phyloP scores from a whole-genome alignment of 2,329 filamentous ascomycete genomes.

The Calycina marina region DNA sequence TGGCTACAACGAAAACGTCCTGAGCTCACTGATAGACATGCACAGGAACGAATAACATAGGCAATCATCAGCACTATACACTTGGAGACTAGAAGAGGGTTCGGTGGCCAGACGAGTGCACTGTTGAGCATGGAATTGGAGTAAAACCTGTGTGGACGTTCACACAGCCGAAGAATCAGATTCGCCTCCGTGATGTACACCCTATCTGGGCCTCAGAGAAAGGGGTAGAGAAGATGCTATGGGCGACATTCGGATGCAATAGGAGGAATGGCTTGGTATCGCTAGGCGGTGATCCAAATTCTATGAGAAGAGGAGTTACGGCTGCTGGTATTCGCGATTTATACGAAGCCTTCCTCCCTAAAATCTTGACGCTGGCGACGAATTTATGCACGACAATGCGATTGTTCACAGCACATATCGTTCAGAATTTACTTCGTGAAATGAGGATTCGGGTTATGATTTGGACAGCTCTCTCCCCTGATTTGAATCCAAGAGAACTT shows the following conservation, averaged over 20 bases:
- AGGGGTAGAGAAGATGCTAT: background rate
- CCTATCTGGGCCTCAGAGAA: background rate
- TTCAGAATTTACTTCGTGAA: background rate
- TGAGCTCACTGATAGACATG: background rate
- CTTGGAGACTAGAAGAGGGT: background rate
- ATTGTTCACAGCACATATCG: background rate
- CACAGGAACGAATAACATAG: background rate
- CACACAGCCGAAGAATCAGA: background rate
- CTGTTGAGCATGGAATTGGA: background rate
- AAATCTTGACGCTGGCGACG: background rate
- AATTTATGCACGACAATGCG: background rate
- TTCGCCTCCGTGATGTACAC: background rate
- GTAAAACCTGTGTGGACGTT: background rate
- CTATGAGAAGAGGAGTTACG: background rate
- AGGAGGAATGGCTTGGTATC: background rate
- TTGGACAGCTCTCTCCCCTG: background rate
- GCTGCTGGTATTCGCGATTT: background rate
- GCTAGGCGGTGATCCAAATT: background rate
- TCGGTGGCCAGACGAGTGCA: background rate
- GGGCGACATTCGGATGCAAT: background rate
- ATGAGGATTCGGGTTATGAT: background rate
- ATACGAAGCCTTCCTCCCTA: background rate
- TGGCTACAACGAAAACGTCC: background rate
- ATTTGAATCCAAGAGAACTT: background rate
- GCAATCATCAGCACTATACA: background rate